Evolutionary conservation across 176 grass and related monocot genomes (phyloP).

Genomic region (Carex kokanica): DNA sequence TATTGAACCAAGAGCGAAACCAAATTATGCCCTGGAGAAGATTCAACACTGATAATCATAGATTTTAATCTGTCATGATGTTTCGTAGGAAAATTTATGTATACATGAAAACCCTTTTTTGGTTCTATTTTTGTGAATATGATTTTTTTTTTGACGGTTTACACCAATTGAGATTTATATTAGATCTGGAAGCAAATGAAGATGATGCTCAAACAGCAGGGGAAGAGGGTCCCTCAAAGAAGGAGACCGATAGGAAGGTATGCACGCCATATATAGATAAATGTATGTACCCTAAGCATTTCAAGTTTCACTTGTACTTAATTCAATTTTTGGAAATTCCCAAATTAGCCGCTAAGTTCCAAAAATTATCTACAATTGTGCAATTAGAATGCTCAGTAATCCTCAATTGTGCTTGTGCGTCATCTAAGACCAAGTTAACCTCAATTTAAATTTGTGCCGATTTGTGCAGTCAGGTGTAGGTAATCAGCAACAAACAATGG

Average conservation of each 20-base stretch:
- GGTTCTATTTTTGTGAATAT: not conserved
- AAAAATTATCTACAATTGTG: not conserved
- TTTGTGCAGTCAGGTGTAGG: not conserved
- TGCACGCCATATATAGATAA: not conserved
- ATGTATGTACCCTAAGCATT: not conserved
- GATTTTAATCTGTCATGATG: not conserved
- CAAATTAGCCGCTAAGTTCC: not conserved
- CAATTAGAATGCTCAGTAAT: not conserved
- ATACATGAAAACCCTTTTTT: not conserved
- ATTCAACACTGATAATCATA: not conserved
- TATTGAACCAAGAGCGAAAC: not conserved
- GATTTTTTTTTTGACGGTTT: not conserved
- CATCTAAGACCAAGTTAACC: not conserved
- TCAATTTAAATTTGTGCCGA: not conserved
- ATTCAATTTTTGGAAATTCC: not conserved
- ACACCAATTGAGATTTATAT: not conserved
- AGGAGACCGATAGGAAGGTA: slow-evolving; percentile 70
- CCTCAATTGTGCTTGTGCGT: not conserved
- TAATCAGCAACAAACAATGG: not conserved
- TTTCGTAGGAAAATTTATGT: not conserved
- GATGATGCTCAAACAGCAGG: slow-evolving; percentile 25
- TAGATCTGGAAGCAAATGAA: slow-evolving; percentile 29
- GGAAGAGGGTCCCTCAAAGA: slow-evolving; percentile 57
- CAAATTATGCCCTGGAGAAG: not conserved
- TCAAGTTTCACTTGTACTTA: not conserved